phyloP scores from a whole-genome alignment of 2,329 filamentous ascomycete genomes.

The Incumbomyces lentus region DNA sequence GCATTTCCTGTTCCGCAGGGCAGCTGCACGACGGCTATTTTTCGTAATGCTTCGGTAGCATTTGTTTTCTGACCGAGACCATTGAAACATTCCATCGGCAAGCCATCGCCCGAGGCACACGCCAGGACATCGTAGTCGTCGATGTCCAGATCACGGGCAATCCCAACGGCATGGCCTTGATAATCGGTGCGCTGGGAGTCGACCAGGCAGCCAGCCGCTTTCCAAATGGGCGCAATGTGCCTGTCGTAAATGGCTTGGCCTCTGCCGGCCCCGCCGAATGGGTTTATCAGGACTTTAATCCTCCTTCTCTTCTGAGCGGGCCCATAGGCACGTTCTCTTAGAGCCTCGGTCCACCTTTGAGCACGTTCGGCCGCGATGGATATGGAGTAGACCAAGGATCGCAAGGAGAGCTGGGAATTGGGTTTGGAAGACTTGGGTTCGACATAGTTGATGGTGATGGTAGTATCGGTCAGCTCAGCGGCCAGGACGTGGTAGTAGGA shows the following conservation, averaged over 20 bases:
- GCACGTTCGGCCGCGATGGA: conserved; percentile 38
- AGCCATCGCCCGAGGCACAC: conserved; percentile 83
- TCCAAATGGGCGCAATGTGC: conserved; percentile 70
- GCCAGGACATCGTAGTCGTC: conserved; percentile 75
- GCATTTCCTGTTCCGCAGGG: conserved; percentile 93
- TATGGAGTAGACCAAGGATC: conserved; percentile 52
- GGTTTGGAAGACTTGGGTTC: conserved; percentile 42
- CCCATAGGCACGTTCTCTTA: conserved; percentile 63
- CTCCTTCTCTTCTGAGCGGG: conserved; percentile 59
- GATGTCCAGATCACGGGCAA: conserved; percentile 65
- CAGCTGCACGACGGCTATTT: conserved; percentile 73
- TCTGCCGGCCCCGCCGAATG: conserved; percentile 71
- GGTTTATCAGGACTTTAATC: conserved; percentile 83
- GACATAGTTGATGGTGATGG: conserved; percentile 65
- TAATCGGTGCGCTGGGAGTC: conserved; percentile 63
- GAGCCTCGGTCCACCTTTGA: conserved; percentile 48
- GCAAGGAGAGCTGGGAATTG: conserved; percentile 47
- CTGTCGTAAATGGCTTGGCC: conserved; percentile 64
- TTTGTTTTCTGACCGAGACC: conserved; percentile 69
- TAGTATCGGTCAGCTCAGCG: conserved; percentile 53
- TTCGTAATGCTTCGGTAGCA: conserved; percentile 61
- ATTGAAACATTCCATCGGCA: conserved; percentile 91
- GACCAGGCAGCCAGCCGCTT: conserved; percentile 66
- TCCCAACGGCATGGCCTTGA: conserved; percentile 66
- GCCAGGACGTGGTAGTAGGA: conserved; percentile 78